These are phyloP conservation scores for Gnaphalium uliginosum DNA, from an alignment of 129 eudicot species.

Conservation along the genomic window DNA sequence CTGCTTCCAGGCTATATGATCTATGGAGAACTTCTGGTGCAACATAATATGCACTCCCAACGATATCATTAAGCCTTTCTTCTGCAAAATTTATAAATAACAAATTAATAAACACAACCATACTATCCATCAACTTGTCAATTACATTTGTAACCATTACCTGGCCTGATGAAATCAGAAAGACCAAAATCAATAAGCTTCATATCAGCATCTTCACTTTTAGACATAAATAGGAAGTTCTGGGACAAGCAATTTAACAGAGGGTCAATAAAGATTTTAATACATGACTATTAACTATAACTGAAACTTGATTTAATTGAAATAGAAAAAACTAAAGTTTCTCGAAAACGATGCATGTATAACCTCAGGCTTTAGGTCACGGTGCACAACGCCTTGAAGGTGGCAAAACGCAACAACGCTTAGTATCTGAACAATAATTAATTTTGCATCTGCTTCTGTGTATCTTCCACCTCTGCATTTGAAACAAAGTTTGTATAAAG, in stretches of 20 bases:
- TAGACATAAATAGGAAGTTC: slow-evolving; percentile 86
- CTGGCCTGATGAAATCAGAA: slow-evolving; percentile 94
- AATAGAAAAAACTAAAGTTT: slow-evolving; percentile 2
- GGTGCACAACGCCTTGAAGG: slow-evolving; percentile 95
- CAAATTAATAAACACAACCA: not conserved
- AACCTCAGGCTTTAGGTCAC: slow-evolving; percentile 95
- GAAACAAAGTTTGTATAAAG: slow-evolving; percentile 9
- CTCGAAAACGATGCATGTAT: not conserved
- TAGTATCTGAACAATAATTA: slow-evolving; percentile 70
- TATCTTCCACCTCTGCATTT: slow-evolving; percentile 83
- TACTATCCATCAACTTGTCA: not conserved
- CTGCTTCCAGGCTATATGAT: slow-evolving; percentile 87
- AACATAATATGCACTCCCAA: slow-evolving; percentile 86
- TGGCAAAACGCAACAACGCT: slow-evolving; percentile 91
- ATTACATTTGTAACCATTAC: slow-evolving; percentile 34
- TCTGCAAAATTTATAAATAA: slow-evolving; percentile 39
- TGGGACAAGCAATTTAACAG: slow-evolving; percentile 37
- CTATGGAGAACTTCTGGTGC: slow-evolving; percentile 94
- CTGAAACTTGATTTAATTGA: not conserved
- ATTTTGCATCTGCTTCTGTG: slow-evolving; percentile 84
- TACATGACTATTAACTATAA: not conserved
- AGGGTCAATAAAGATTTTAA: not conserved
- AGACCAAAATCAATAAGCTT: slow-evolving; percentile 97
- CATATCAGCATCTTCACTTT: slow-evolving; percentile 91
- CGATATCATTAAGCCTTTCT: slow-evolving; percentile 87